A percentile compares a stretch with the other conserved stretches of the same genome.
Conservation (phyloP, 2,329 filamentous ascomycete genomes). For the Nemania sp. region DNA sequence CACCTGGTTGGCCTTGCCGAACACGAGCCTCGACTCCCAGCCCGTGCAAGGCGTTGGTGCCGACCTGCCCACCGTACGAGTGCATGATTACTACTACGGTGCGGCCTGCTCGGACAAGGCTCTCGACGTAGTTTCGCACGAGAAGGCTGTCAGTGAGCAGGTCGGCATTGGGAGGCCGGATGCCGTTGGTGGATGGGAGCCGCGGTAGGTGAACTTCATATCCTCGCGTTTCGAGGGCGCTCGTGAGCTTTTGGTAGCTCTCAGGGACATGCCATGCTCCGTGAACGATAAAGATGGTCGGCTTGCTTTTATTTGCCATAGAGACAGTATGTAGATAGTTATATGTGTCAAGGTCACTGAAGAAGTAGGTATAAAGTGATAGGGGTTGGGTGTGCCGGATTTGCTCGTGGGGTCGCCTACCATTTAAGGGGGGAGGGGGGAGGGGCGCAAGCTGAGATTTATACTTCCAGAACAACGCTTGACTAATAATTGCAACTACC, state of each 20-base stretch:
- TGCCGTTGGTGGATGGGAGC: constrained; percentile 25
- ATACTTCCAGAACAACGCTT: too few species aligned
- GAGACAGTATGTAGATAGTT: too few species aligned
- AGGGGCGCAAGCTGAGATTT: too few species aligned
- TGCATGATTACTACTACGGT: constrained; percentile 32
- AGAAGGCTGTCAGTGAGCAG: constrained; percentile 29
- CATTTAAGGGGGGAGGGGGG: too few species aligned
- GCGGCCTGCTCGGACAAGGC: constrained; percentile 30
- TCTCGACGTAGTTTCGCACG: constrained; percentile 29
- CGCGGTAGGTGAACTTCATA: constrained; percentile 28
- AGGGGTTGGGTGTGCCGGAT: too few species aligned
- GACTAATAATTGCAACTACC: too few species aligned
- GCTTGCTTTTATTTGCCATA: neutral
- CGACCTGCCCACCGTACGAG: constrained; percentile 39
- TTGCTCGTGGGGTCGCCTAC: too few species aligned
- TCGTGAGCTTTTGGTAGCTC: constrained; percentile 21
- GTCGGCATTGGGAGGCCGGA: constrained; percentile 33
- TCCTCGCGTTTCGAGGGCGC: constrained; percentile 15
- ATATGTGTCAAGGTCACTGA: too few species aligned
- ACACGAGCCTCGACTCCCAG: constrained; percentile 25
- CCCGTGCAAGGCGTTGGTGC: constrained; percentile 33
- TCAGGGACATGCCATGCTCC: constrained; percentile 9
- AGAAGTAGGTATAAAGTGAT: too few species aligned
- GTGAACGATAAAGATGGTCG: neutral
- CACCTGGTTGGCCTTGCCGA: constrained; percentile 26